A percentile compares a stretch with the other conserved stretches of the same genome.
These are phyloP conservation scores for Rhytidhysteron rufulum DNA, from an alignment of 2,329 filamentous ascomycete species.

Conservation along the genomic window DNA sequence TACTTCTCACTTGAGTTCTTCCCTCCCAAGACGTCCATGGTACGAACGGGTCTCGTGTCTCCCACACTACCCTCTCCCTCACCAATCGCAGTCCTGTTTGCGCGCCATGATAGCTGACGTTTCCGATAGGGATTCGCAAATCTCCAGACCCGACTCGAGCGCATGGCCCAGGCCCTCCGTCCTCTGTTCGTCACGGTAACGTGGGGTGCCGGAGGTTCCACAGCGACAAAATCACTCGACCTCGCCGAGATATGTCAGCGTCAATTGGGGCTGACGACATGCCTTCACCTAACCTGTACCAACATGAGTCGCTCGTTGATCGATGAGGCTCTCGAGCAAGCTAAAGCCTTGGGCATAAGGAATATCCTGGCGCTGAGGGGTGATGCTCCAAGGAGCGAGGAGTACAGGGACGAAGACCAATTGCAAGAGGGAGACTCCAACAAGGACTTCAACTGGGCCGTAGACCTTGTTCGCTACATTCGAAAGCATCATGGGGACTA, in stretches of 20 bases:
- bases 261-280: slow-evolving; percentile 88
- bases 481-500: slow-evolving; percentile 81
- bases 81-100: slow-evolving; percentile 8
- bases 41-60: slow-evolving; percentile 42
- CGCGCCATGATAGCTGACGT: neutral
- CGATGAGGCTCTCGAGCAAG: slow-evolving; percentile 85
- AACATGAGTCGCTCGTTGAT: slow-evolving; percentile 89
- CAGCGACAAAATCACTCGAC: slow-evolving; percentile 84
- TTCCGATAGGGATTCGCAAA: slow-evolving; percentile 72
- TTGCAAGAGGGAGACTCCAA: slow-evolving; percentile 60
- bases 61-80: slow-evolving; percentile 14
- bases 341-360: slow-evolving; percentile 82
- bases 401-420: slow-evolving; percentile 70
- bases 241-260: slow-evolving; percentile 93
- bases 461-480: slow-evolving; percentile 89
- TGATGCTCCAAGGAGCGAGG: slow-evolving; percentile 83
- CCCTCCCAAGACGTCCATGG: slow-evolving; percentile 92
- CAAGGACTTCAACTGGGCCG: slow-evolving; percentile 81
- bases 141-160: slow-evolving; percentile 84
- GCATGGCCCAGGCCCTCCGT: slow-evolving; percentile 87
- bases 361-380: slow-evolving; percentile 92
- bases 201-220: slow-evolving; percentile 95
- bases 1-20: slow-evolving; percentile 99
- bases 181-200: slow-evolving; percentile 96
- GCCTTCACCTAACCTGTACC: slow-evolving; percentile 93